Percentiles rank a stretch among this genome's conserved stretches.
These are phyloP conservation scores for Tetracladium maxilliforme DNA, from an alignment of 2,329 filamentous ascomycete species.

Conservation along the genomic window DNA sequence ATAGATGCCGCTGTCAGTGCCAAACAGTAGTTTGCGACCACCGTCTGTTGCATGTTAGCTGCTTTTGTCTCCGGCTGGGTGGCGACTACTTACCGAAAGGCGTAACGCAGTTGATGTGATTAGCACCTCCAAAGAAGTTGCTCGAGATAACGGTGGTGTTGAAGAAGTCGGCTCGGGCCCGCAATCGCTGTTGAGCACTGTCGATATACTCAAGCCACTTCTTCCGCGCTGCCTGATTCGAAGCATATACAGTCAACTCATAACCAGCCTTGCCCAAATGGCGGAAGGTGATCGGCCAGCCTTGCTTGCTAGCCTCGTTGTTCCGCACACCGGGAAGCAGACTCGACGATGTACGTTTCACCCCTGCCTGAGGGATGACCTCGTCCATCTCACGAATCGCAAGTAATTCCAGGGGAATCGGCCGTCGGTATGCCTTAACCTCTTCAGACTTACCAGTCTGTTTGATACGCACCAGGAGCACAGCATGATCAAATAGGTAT, in stretches of 20 bases:
- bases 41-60: constrained; percentile 47
- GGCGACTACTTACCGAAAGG: constrained; percentile 55
- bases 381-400: constrained; percentile 97
- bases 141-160: constrained; percentile 50
- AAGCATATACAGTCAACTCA: constrained; percentile 77
- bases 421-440: constrained; percentile 84
- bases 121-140: constrained; percentile 47
- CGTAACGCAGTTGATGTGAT: constrained; percentile 87
- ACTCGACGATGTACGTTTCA: constrained; percentile 81
- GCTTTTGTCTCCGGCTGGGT: constrained; percentile 5
- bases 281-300: constrained; percentile 89
- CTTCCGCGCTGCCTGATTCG: constrained; percentile 71
- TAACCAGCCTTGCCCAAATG: constrained; percentile 94
- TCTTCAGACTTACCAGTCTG: constrained; percentile 87
- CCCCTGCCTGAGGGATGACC: constrained; percentile 66
- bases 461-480: constrained; percentile 83
- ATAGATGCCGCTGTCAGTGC: constrained; percentile 88
- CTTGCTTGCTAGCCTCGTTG: constrained; percentile 53
- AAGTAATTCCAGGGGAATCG: constrained; percentile 85
- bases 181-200: constrained; percentile 71
- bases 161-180: constrained; percentile 84
- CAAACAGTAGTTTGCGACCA: constrained; percentile 84
- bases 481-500: constrained; percentile 91
- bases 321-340: constrained; percentile 47
- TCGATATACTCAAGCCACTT: constrained; percentile 98